Conservation (phyloP, 768 basidiomycete species). For the Suillus occidentalis region DNA sequence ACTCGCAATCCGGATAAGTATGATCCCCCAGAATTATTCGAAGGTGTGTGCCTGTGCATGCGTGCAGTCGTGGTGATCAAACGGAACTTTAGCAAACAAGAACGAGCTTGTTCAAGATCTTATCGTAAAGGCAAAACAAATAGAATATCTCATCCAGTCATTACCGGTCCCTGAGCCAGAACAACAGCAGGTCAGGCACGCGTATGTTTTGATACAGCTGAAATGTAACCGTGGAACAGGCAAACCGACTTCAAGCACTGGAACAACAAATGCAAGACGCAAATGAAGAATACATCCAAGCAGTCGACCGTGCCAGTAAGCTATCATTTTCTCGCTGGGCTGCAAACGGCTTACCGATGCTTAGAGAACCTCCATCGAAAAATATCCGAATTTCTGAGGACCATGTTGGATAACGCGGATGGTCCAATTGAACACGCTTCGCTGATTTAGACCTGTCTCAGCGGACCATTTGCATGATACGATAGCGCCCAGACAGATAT, state of each 20-base stretch:
- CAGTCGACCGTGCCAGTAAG: conserved; percentile 77
- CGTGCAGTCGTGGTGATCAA: not conserved
- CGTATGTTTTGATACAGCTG: not conserved
- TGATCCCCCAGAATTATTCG: conserved; percentile 71
- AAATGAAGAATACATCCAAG: conserved; percentile 73
- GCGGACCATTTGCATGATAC: not conserved
- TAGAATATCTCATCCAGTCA: conserved; percentile 80
- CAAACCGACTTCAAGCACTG: conserved; percentile 60
- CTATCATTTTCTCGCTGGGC: conserved; percentile 15
- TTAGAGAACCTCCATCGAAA: conserved; percentile 61
- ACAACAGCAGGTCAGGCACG: conserved; percentile 60
- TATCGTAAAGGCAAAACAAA: conserved; percentile 84
- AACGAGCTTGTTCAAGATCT: conserved; percentile 83
- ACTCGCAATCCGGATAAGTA: conserved; percentile 69
- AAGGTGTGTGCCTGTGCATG: conserved; percentile 46
- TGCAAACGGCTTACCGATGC: not conserved
- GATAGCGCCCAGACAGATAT: not conserved
- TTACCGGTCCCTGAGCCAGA: conserved; percentile 79
- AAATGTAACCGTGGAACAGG: conserved; percentile 40
- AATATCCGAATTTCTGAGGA: conserved; percentile 55
- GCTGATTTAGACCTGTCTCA: not conserved
- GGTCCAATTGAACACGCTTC: not conserved
- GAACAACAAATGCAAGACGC: conserved; percentile 71
- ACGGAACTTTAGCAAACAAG: conserved; percentile 60
- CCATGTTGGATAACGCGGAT: conserved; percentile 59